These are phyloP conservation scores for Phylloporus sp. DNA, from an alignment of 768 basidiomycete species.

Conservation along the genomic window DNA sequence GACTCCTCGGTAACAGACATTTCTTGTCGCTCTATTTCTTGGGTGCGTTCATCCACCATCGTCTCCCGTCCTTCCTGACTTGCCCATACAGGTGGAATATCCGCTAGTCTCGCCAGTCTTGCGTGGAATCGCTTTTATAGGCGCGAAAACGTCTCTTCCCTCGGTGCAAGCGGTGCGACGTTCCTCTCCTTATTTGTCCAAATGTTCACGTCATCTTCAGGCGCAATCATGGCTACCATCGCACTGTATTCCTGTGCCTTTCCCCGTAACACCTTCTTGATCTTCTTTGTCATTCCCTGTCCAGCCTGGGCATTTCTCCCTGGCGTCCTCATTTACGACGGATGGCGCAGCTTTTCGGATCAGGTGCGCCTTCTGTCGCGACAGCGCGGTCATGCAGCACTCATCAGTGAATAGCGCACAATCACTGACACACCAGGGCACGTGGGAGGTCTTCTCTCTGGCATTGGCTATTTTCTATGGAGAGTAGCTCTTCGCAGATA, in stretches of 20 bases:
- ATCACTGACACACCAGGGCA: constrained; percentile 61
- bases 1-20: constrained; percentile 55
- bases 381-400: not conserved
- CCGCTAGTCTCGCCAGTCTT: constrained; percentile 45
- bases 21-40: constrained; percentile 74
- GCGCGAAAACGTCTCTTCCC: constrained; percentile 34
- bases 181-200: not conserved
- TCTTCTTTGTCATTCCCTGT: constrained; percentile 74
- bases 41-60: constrained; percentile 36
- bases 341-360: constrained; percentile 33
- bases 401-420: constrained; percentile 37
- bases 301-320: constrained; percentile 74
- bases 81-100: constrained; percentile 47
- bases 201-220: constrained; percentile 33
- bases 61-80: not conserved
- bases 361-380: constrained; percentile 23
- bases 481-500: constrained; percentile 27
- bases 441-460: constrained; percentile 60
- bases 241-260: constrained; percentile 68
- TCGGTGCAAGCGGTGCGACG: constrained; percentile 69
- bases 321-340: constrained; percentile 44
- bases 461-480: constrained; percentile 48
- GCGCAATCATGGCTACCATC: constrained; percentile 66
- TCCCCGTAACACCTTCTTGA: constrained; percentile 57
- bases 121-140: constrained; percentile 41